Evolutionary conservation across 1,284 basidiomycete genomes (phyloP).

Genomic region (Neonothopanus nambi): DNA sequence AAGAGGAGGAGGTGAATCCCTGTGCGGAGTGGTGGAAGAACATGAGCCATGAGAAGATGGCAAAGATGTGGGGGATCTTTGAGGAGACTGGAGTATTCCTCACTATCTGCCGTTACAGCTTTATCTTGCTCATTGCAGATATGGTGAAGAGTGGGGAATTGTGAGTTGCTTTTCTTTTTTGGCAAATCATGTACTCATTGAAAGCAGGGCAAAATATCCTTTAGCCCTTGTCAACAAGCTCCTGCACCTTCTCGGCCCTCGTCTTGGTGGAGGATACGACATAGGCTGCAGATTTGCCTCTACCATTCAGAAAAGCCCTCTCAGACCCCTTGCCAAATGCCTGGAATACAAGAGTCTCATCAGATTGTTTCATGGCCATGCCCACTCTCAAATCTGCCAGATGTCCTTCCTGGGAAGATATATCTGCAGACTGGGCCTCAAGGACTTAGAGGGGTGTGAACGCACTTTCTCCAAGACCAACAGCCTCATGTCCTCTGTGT

Average conservation of each 20-base stretch:
- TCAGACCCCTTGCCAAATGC: conserved; percentile 8
- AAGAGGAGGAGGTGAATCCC: conserved; percentile 1
- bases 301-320: conserved; percentile 15
- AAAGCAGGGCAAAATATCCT: conserved; percentile 35
- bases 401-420: conserved; percentile 14
- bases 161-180: conserved; percentile 16
- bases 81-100: conserved; percentile 22
- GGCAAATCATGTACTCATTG: background rate
- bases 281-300: conserved; percentile 20
- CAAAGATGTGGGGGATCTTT: conserved; percentile 23
- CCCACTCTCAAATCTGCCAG: conserved; percentile 22
- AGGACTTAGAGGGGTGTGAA: conserved; percentile 29
- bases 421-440: conserved; percentile 19
- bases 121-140: conserved; percentile 19
- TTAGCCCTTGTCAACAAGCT: conserved; percentile 28
- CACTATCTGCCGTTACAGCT: conserved; percentile 20
- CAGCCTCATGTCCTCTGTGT: conserved; percentile 10
- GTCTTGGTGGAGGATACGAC: conserved; percentile 28
- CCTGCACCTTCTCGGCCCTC: conserved; percentile 24
- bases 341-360: conserved; percentile 14
- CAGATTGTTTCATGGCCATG: conserved; percentile 22
- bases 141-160: conserved; percentile 25
- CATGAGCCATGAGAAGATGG: conserved; percentile 15
- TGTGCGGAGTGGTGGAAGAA: conserved; percentile 22
- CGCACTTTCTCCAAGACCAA: conserved; percentile 21